Evolutionary conservation across 2,329 filamentous ascomycete species (phyloP).

Genomic region (Magnaporthiopsis incrustans): DNA sequence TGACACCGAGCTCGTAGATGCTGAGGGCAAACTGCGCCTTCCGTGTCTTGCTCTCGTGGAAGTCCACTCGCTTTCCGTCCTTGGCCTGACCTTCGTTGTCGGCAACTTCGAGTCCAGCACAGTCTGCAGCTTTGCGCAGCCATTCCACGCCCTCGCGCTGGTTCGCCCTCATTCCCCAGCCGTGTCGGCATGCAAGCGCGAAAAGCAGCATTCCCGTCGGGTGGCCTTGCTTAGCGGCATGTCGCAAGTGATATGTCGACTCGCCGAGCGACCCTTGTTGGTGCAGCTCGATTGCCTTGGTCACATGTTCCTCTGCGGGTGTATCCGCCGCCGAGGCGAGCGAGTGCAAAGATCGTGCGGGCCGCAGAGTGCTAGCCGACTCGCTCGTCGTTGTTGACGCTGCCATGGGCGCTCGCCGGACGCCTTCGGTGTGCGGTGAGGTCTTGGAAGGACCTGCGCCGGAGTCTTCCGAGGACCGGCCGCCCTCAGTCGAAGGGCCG

Average conservation of each 20-base stretch:
- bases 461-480: slow-evolving; percentile 39
- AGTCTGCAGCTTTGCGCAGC: slow-evolving; percentile 85
- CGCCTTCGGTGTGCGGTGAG: slow-evolving; percentile 20
- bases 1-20: slow-evolving; percentile 93
- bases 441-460: slow-evolving; percentile 37
- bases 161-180: slow-evolving; percentile 95
- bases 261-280: slow-evolving; percentile 82
- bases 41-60: slow-evolving; percentile 68
- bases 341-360: slow-evolving; percentile 33
- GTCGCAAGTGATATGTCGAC: slow-evolving; percentile 89
- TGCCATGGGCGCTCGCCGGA: slow-evolving; percentile 31
- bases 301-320: slow-evolving; percentile 79
- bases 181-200: slow-evolving; percentile 87
- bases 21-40: slow-evolving; percentile 91
- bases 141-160: slow-evolving; percentile 84
- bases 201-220: slow-evolving; percentile 95
- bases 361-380: slow-evolving; percentile 45
- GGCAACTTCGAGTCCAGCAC: slow-evolving; percentile 71
- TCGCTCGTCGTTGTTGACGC: slow-evolving; percentile 44
- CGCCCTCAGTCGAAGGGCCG: slow-evolving; percentile 35
- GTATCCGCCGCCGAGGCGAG: slow-evolving; percentile 58
- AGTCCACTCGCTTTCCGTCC: slow-evolving; percentile 54
- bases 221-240: slow-evolving; percentile 77
- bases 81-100: slow-evolving; percentile 66
- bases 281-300: slow-evolving; percentile 84